These are phyloP conservation scores for Melanogaster broomeanus DNA, from an alignment of 768 basidiomycete genomes.

Conservation along the genomic window DNA sequence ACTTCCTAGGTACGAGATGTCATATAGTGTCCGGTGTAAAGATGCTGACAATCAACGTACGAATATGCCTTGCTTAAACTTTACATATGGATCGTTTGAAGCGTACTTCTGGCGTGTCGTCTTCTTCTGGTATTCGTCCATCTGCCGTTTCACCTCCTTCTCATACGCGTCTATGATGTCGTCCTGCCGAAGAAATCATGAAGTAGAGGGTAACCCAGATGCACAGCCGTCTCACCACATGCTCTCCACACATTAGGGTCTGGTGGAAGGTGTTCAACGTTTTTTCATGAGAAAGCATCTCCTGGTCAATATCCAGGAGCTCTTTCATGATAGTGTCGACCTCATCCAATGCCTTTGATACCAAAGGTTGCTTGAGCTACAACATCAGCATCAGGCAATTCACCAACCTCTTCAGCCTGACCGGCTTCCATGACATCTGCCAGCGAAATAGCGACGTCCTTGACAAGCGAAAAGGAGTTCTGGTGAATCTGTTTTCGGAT, in stretches of 20 bases:
- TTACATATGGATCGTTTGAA: slow-evolving; percentile 55
- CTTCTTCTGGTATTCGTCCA: slow-evolving; percentile 52
- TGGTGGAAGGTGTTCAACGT: slow-evolving; percentile 59
- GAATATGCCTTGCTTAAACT: slow-evolving; percentile 68
- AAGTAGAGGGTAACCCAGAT: background rate
- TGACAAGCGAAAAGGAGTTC: slow-evolving; percentile 44
- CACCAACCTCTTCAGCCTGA: slow-evolving; percentile 51
- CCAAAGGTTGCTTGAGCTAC: background rate
- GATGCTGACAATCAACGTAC: slow-evolving; percentile 41
- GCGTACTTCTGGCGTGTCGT: slow-evolving; percentile 82
- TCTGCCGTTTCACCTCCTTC: slow-evolving; percentile 39
- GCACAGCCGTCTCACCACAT: slow-evolving; percentile 50
- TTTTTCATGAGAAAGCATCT: slow-evolving; percentile 58
- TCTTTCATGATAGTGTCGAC: slow-evolving; percentile 70
- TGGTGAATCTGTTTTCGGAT: slow-evolving; percentile 52
- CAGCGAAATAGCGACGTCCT: slow-evolving; percentile 55
- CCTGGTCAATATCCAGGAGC: slow-evolving; percentile 64
- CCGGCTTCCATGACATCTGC: slow-evolving; percentile 63
- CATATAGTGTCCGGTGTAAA: background rate
- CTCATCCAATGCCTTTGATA: slow-evolving; percentile 50
- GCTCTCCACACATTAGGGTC: slow-evolving; percentile 51
- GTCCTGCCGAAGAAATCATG: slow-evolving; percentile 38
- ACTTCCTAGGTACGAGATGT: slow-evolving; percentile 51
- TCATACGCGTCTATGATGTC: slow-evolving; percentile 55
- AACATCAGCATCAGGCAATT: background rate